These are phyloP conservation scores for Fusarium goolgardi DNA, from an alignment of 2,329 filamentous ascomycete species.

Conservation along the genomic window DNA sequence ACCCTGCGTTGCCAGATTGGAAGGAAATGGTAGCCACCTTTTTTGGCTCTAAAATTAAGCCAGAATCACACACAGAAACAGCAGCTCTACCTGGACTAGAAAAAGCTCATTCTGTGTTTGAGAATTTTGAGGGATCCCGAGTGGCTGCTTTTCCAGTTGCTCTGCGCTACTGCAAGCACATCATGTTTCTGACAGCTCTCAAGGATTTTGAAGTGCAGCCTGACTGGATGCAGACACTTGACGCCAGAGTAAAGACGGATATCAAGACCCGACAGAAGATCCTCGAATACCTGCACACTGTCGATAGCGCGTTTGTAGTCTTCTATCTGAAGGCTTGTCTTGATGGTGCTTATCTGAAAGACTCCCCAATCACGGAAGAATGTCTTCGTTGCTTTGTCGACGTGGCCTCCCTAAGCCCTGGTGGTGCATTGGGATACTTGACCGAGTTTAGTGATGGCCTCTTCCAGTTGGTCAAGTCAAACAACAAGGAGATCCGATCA, in stretches of 20 bases:
- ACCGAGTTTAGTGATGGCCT: constrained; percentile 63
- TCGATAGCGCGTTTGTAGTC: constrained; percentile 54
- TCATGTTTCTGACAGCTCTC: constrained; percentile 63
- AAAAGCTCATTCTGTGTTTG: constrained; percentile 48
- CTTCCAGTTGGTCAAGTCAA: constrained; percentile 73
- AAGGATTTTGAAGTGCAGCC: constrained; percentile 71
- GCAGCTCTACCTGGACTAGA: constrained; percentile 44
- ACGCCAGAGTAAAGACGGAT: constrained; percentile 77
- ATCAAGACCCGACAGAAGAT: constrained; percentile 71
- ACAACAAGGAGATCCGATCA: constrained; percentile 74
- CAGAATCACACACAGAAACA: constrained; percentile 51
- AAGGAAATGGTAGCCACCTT: constrained; percentile 61
- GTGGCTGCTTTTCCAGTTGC: constrained; percentile 73
- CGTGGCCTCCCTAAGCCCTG: constrained; percentile 63
- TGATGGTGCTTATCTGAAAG: constrained; percentile 64
- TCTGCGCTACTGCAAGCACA: constrained; percentile 72
- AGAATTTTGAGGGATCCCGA: constrained; percentile 61
- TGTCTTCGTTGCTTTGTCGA: constrained; percentile 66
- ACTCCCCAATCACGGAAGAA: constrained; percentile 57
- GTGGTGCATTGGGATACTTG: constrained; percentile 63
- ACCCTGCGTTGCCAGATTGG: constrained; percentile 62
- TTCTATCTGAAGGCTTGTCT: constrained; percentile 67
- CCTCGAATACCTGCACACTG: constrained; percentile 61
- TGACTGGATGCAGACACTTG: constrained; percentile 86
- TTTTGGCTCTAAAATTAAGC: constrained; percentile 56